Evolutionary conservation across 2,329 filamentous ascomycete species (phyloP).

Genomic region (Anisogramma anomala): DNA sequence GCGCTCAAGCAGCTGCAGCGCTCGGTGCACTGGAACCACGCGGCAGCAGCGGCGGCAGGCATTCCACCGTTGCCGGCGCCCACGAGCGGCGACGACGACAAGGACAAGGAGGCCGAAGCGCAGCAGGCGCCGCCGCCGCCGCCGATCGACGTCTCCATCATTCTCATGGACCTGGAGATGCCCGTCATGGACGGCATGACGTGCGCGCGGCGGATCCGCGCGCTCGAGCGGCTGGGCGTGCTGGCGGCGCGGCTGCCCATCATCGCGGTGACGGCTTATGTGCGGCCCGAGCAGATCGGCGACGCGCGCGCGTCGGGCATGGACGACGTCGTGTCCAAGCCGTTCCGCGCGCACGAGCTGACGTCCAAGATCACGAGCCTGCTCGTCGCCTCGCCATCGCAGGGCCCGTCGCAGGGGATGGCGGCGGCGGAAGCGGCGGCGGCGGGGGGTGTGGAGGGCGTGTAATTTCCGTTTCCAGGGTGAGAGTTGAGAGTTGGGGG

Average conservation of each 20-base stretch:
- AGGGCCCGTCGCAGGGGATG: too few relatives aligned
- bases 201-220: constrained; percentile 57
- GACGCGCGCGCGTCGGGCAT: constrained; percentile 62
- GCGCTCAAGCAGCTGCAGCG: constrained; percentile 43
- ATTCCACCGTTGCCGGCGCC: constrained; percentile 18
- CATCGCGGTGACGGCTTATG: constrained; percentile 76
- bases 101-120: too few relatives aligned
- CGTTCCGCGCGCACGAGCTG: constrained; percentile 63
- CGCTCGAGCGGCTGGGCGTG: constrained; percentile 50
- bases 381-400: too few relatives aligned
- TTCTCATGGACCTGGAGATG: constrained; percentile 77
- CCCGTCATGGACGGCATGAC: constrained; percentile 70
- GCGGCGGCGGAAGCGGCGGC: too few relatives aligned
- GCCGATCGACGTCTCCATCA: constrained; percentile 51
- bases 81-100: constrained; percentile 25
- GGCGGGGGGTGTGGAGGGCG: too few relatives aligned
- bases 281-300: constrained; percentile 60
- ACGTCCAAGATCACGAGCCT: constrained; percentile 55
- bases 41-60: constrained; percentile 3
- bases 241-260: constrained; percentile 60
- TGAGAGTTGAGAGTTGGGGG: too few relatives aligned
- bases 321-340: constrained; percentile 69
- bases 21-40: constrained; percentile 41
- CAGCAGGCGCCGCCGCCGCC: too few relatives aligned
- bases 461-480: too few relatives aligned